These are phyloP conservation scores for Talaromyces sp. DNA, from an alignment of 2,329 filamentous ascomycete genomes.

Conservation along the genomic window DNA sequence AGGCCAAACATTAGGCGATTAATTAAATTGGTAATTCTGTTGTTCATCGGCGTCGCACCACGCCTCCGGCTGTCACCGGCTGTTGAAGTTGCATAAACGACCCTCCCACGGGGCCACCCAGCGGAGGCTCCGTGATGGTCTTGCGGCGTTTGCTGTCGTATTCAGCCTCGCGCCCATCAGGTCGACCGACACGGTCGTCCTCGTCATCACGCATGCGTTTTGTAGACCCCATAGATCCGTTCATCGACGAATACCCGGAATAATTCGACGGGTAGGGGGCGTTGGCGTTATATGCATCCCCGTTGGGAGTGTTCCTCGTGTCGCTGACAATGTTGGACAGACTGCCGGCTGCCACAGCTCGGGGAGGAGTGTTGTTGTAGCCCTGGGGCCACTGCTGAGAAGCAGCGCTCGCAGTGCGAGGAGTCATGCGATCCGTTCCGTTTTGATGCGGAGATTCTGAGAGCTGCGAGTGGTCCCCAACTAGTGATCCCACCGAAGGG, in stretches of 20 bases:
- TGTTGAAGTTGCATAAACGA: conserved; percentile 33
- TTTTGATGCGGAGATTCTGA: conserved; percentile 76
- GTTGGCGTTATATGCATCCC: conserved; percentile 66
- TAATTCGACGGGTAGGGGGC: conserved; percentile 61
- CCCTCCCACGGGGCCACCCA: conserved; percentile 43
- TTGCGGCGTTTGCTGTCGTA: conserved; percentile 72
- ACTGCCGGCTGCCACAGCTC: conserved; percentile 66
- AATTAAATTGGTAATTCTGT: conserved; percentile 1
- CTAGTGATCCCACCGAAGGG: conserved; percentile 60
- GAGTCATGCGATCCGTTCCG: conserved; percentile 77
- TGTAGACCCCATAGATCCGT: conserved; percentile 55
- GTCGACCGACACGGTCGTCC: conserved; percentile 62
- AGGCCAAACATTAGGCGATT: conserved; percentile 13
- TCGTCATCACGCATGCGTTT: conserved; percentile 65
- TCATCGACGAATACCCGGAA: conserved; percentile 55
- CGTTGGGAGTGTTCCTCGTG: conserved; percentile 63
- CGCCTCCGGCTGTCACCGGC: conserved; percentile 41
- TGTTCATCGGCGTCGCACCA: conserved; percentile 34
- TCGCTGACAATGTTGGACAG: conserved; percentile 88
- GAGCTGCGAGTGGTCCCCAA: conserved; percentile 72
- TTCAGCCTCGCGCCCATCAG: conserved; percentile 56
- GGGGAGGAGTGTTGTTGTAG: conserved; percentile 71
- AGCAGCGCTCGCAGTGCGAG: conserved; percentile 65
- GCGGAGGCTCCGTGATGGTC: conserved; percentile 60
- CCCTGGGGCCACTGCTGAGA: conserved; percentile 70